Base-by-base conservation (phyloP, 768 basidiomycete species). In the Lactarius tabidus region DNA sequence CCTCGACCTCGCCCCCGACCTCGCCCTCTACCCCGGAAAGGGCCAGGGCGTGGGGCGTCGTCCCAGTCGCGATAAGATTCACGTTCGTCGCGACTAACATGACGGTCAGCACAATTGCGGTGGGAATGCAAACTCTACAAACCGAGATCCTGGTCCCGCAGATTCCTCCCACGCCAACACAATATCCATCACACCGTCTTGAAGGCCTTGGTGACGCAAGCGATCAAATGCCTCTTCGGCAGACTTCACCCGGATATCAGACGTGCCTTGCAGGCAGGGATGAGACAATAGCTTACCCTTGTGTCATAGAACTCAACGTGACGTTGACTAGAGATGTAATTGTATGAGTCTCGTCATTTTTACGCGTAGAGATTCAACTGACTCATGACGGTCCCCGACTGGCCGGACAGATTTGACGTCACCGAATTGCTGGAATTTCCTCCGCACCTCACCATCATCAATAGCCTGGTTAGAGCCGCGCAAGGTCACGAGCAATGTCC, bases 251-350 rank as follows among this genome's bases (percentile, higher is more conserved):
- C 31, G 51, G 71, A 15, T 74, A 68, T 65, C 39, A 63, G 36
- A 36, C 45, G 3, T 26, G 43, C 56, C 5, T 53, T 41, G 6
- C 39, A 17, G 41, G 6, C 39, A 17, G 41, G 10, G 23, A 10
- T 9, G 18, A 62, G 29, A 41, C 36, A 54, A 23, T 7, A 4
- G 70, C 86, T 74, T 69, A 91, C 93, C 74, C 93, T 79, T 28
- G 84, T 91, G 73, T 99, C 97, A 73, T 88, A 99, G 72, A 87
- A 95, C 73, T 98, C 95, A n/a, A 98, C 90, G 68, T 91, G 87
- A 64, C 91, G 88, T 71, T 93, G 90, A 70, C 94, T 98, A 65
- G 9, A 33, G n/a, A 41, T 31, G 31, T 60, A 57, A 43, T 67
- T n/a, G 71, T 65, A 18, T 62, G 7, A 58, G 48, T 36, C 12